Evolutionary conservation across 176 grass and related monocot genomes (phyloP).

Genomic region (Canna indica): DNA sequence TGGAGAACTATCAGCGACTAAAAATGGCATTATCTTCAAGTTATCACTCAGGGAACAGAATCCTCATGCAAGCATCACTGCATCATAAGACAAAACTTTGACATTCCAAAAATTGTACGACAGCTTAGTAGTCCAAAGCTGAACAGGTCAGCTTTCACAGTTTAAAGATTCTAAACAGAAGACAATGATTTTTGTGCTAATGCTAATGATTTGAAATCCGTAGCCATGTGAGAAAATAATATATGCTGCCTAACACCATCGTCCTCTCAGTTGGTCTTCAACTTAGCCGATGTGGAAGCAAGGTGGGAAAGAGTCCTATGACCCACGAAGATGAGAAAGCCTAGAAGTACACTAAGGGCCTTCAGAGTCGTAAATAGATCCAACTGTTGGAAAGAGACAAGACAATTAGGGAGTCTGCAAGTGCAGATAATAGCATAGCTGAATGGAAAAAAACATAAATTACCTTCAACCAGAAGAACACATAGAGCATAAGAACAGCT

Average conservation of each 20-base stretch:
- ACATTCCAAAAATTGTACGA: too few species aligned
- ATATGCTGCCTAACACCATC: not conserved
- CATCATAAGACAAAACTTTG: too few species aligned
- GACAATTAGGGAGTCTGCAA: not conserved
- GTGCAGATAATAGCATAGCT: not conserved
- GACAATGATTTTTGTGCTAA: too few species aligned
- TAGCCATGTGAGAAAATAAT: too few species aligned
- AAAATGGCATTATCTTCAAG: too few species aligned
- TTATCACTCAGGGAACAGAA: too few species aligned
- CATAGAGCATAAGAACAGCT: conserved; percentile 80
- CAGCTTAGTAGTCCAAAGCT: too few species aligned
- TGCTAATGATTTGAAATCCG: too few species aligned
- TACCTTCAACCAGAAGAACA: conserved; percentile 94
- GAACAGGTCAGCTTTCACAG: too few species aligned
- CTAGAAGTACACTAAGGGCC: conserved; percentile 45
- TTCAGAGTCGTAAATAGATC: conserved; percentile 96
- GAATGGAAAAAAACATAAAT: not conserved
- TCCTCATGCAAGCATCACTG: too few species aligned
- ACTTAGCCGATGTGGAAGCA: conserved; percentile 44
- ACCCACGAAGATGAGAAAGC: conserved; percentile 66
- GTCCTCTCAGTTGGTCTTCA: conserved; percentile 67
- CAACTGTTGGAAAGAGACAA: conserved; percentile 38
- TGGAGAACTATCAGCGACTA: too few species aligned
- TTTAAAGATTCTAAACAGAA: too few species aligned
- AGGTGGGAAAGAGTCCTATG: conserved; percentile 68